Evolutionary conservation across 176 grass and related monocot species (phyloP).

Genomic region (Raddia distichophylla): DNA sequence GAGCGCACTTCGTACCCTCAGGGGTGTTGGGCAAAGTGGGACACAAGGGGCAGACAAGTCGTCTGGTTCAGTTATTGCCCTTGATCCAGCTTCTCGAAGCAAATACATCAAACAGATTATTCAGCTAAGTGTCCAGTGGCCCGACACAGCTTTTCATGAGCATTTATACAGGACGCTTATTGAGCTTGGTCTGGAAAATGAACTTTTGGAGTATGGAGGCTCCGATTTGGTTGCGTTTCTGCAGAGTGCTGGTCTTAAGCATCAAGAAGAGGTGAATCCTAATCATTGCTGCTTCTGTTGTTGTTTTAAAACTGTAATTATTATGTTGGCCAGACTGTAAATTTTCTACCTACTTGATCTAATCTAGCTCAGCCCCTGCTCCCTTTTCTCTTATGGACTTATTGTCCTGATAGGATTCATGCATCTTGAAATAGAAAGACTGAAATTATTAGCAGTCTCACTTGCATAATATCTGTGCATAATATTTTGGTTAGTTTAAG

Average conservation of each 20-base stretch:
- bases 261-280: conserved; percentile 60
- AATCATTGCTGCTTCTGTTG: conserved; percentile 7
- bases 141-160: conserved; percentile 82
- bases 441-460: conserved; percentile 27
- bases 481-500: conserved; percentile 15
- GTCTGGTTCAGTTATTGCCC: conserved; percentile 47
- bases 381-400: background rate
- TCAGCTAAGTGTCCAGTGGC: conserved; percentile 84
- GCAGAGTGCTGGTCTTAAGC: conserved; percentile 79
- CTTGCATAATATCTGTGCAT: background rate
- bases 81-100: conserved; percentile 81
- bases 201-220: conserved; percentile 94
- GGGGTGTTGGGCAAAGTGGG: conserved; percentile 58
- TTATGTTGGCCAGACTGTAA: background rate
- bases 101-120: conserved; percentile 87
- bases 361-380: background rate
- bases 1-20: conserved; percentile 73
- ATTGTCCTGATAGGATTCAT: conserved; percentile 3
- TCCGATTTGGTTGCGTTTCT: conserved; percentile 94
- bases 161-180: conserved; percentile 87
- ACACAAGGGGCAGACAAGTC: conserved; percentile 37
- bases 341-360: background rate
- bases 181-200: conserved; percentile 85
- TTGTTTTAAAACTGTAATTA: conserved; percentile 23
- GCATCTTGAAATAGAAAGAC: conserved; percentile 25